Percentiles rank a stretch among this genome's conserved stretches.
Conservation (phyloP, 2,329 filamentous ascomycete genomes). For the Talaromyces sp. region DNA sequence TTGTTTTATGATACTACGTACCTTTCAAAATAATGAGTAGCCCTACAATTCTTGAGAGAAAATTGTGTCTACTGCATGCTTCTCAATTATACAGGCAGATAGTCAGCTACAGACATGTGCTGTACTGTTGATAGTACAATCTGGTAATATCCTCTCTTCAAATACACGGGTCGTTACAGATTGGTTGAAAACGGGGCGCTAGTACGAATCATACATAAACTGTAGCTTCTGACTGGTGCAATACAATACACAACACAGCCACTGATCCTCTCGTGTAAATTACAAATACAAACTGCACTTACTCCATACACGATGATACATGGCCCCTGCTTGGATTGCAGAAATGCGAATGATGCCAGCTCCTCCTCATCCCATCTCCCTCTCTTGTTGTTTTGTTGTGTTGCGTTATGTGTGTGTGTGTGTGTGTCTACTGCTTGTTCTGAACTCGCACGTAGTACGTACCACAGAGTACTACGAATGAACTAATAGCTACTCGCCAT, state of each 20-base stretch:
- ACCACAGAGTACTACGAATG: constrained; percentile 13
- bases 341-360: not conserved
- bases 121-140: not conserved
- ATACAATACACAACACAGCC: not conserved
- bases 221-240: not conserved
- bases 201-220: not conserved
- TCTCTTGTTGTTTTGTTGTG: not conserved
- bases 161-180: not conserved
- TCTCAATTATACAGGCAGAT: no score
- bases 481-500: constrained; percentile 19
- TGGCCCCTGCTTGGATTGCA: constrained; percentile 4
- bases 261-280: not conserved
- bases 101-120: no score
- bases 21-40: no score
- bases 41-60: no score
- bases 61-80: no score
- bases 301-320: not conserved
- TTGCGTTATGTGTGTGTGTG: not conserved
- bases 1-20: no score
- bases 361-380: not conserved
- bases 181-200: not conserved
- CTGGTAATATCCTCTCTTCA: no score
- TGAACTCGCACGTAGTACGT: constrained; percentile 9
- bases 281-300: not conserved
- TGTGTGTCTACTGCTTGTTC: constrained; percentile 9